Evolutionary conservation across 768 basidiomycete species (phyloP).

Genomic region (Tylopilus sp.): DNA sequence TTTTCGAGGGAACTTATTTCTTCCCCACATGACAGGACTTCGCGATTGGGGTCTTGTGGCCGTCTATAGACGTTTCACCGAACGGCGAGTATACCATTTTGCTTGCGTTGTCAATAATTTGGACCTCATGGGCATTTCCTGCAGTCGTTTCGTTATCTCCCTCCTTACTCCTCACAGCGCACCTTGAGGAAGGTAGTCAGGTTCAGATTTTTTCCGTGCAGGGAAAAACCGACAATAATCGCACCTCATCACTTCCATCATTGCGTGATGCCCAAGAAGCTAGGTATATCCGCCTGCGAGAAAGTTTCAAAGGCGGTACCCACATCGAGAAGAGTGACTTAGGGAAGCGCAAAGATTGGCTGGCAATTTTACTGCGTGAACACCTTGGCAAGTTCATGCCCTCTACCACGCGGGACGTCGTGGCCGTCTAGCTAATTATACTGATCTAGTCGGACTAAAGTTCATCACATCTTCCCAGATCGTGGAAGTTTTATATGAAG

Average conservation of each 20-base stretch:
- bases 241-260: conserved; percentile 46
- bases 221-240: conserved; percentile 34
- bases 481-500: conserved; percentile 64
- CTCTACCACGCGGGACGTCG: neutral
- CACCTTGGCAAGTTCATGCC: conserved; percentile 49
- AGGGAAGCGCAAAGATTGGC: conserved; percentile 59
- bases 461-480: conserved; percentile 61
- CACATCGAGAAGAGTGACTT: conserved; percentile 17
- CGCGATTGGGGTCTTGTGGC: conserved; percentile 73
- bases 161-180: conserved; percentile 60
- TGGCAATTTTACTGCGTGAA: conserved; percentile 63
- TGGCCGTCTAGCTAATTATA: conserved; percentile 7
- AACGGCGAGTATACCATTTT: conserved; percentile 46
- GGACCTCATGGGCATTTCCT: conserved; percentile 9
- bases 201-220: conserved; percentile 50
- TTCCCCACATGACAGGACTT: conserved; percentile 43
- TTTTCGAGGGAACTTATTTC: conserved; percentile 17
- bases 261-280: conserved; percentile 51
- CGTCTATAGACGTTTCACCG: conserved; percentile 57
- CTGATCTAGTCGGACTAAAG: conserved; percentile 63
- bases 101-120: conserved; percentile 10
- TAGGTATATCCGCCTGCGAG: conserved; percentile 48
- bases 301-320: conserved; percentile 32
- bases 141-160: conserved; percentile 55
- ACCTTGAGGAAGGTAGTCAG: conserved; percentile 46